phyloP scores from a whole-genome alignment of 768 basidiomycete genomes.

The Termitomyces sp. region DNA sequence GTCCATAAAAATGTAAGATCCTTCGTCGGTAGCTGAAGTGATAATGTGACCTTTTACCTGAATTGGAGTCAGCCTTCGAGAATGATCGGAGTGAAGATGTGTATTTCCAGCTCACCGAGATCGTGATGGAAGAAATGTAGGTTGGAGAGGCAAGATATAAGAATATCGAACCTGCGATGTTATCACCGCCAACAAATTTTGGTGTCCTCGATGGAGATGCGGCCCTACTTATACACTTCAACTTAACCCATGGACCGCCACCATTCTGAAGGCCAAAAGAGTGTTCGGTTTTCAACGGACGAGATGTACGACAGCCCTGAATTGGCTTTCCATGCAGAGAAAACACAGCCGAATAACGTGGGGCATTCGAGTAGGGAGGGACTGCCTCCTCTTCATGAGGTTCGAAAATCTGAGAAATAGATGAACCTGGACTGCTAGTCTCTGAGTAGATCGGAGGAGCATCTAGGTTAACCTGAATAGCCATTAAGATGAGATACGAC shows the following conservation, averaged over 20 bases:
- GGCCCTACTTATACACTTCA: conserved; percentile 22
- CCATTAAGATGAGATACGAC: background rate
- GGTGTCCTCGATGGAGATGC: conserved; percentile 17
- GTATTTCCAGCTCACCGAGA: conserved; percentile 18
- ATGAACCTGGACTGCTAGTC: background rate
- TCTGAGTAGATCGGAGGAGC: conserved; percentile 1
- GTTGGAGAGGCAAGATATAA: conserved; percentile 25
- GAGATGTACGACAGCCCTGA: conserved; percentile 3
- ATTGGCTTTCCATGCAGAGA: conserved; percentile 10
- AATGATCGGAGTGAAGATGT: background rate
- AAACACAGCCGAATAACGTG: conserved; percentile 11
- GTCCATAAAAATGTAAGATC: conserved; percentile 26
- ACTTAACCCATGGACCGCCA: conserved; percentile 20
- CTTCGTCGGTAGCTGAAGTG: conserved; percentile 24
- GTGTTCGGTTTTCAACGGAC: conserved; percentile 8
- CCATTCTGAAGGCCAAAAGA: background rate
- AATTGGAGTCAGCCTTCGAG: background rate
- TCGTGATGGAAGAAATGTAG: conserved; percentile 23
- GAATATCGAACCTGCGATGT: conserved; percentile 24
- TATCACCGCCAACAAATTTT: conserved; percentile 20
- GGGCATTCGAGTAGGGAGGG: background rate
- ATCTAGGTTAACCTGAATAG: background rate
- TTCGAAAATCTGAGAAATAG: background rate
- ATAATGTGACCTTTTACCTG: conserved; percentile 29
- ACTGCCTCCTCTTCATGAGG: background rate